Conservation (phyloP, 2,329 filamentous ascomycete species). For the Fusarium virguliforme region DNA sequence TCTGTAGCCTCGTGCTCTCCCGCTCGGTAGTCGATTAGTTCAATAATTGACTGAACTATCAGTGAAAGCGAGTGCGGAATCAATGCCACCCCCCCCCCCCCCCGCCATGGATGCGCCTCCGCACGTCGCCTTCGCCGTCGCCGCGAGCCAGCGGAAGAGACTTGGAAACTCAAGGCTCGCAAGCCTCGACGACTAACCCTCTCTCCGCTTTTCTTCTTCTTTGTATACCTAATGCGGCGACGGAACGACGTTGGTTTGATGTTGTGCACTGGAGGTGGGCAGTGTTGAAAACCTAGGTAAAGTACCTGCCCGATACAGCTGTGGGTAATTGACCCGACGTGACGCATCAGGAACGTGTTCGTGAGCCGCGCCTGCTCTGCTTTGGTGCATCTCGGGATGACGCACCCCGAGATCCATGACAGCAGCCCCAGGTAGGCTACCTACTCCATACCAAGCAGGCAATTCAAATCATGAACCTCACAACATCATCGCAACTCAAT, state of each 20-base stretch:
- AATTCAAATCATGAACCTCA: conserved; percentile 10
- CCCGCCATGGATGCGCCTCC: neutral
- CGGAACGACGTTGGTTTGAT: neutral
- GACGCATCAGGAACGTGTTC: conserved; percentile 9
- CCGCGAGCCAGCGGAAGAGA: conserved; percentile 19
- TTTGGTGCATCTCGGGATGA: conserved; percentile 10
- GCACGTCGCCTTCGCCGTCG: conserved; percentile 31
- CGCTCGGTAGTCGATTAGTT: neutral
- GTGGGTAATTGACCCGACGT: neutral
- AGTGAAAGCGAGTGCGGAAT: neutral
- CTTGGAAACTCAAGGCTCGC: conserved; percentile 13
- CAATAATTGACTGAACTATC: neutral
- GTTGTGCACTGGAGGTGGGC: too few species aligned
- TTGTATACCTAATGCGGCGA: conserved; percentile 15
- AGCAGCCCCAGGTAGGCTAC: neutral
- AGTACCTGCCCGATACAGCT: neutral
- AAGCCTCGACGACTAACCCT: conserved; percentile 9
- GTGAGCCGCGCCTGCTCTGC: conserved; percentile 4
- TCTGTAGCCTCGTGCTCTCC: neutral
- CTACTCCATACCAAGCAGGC: neutral
- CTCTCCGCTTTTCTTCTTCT: neutral
- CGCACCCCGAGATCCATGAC: conserved; percentile 7
- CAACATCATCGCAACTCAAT: conserved; percentile 2
- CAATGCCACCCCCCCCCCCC: neutral
- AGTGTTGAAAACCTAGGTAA: neutral